A percentile compares a stretch with the other conserved stretches of the same genome.
phyloP scores from a whole-genome alignment of 2,329 filamentous ascomycete genomes.

The Drechmeria coniospora region DNA sequence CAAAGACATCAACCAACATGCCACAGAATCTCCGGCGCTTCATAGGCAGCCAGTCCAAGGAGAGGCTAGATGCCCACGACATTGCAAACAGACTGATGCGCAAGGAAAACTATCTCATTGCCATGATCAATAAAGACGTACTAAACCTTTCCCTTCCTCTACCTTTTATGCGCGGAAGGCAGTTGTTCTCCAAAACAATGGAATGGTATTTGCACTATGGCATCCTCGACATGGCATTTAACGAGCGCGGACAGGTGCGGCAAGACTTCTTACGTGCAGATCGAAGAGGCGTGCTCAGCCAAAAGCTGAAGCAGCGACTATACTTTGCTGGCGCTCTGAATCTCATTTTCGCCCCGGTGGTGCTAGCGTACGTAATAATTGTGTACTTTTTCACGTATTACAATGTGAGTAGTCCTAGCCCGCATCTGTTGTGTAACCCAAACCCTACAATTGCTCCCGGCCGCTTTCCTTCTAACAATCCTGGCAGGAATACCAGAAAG shows the following conservation, averaged over 20 bases:
- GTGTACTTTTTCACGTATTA: slow-evolving; percentile 94
- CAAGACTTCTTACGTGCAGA: slow-evolving; percentile 75
- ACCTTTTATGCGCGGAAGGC: slow-evolving; percentile 64
- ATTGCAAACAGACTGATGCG: slow-evolving; percentile 96
- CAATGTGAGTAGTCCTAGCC: slow-evolving; percentile 40
- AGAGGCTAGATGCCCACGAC: slow-evolving; percentile 87
- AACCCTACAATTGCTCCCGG: not conserved
- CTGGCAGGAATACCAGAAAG: slow-evolving; percentile 77
- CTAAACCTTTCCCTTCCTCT: slow-evolving; percentile 74
- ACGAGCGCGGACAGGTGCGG: slow-evolving; percentile 73
- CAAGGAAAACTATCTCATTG: slow-evolving; percentile 91
- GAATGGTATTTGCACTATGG: slow-evolving; percentile 87
- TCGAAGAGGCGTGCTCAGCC: slow-evolving; percentile 62
- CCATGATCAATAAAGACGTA: slow-evolving; percentile 92
- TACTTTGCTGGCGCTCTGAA: slow-evolving; percentile 75
- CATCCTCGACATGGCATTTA: slow-evolving; percentile 88
- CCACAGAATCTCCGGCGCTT: slow-evolving; percentile 35
- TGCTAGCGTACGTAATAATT: slow-evolving; percentile 72
- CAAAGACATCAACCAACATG: slow-evolving; percentile 53
- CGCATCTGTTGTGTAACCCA: not conserved
- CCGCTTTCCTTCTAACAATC: not conserved
- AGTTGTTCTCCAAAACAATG: slow-evolving; percentile 76
- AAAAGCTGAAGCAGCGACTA: slow-evolving; percentile 63
- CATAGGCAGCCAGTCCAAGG: slow-evolving; percentile 75
- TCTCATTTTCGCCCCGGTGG: slow-evolving; percentile 71